Evolutionary conservation across 2,329 filamentous ascomycete genomes (phyloP), one percentile per base, ranked within the genome.

Genomic region (Fusarium hostae): DNA sequence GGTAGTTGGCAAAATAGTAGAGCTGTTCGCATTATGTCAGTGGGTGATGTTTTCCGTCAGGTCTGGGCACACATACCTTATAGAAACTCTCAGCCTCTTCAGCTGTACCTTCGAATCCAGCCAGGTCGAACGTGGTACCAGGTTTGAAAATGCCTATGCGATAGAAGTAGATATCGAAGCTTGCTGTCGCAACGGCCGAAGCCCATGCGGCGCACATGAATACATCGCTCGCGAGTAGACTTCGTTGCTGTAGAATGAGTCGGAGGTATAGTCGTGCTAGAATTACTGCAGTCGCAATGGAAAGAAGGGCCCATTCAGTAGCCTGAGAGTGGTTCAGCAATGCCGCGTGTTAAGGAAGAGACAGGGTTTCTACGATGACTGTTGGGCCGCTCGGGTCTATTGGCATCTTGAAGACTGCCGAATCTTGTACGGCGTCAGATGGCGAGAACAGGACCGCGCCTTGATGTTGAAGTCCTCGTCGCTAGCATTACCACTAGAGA

Each of bases 141-240:
- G 35, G n/a, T 0, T 41, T 30, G 6, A 72, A 43, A 1, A 44
- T 30, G 1, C 54, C 68, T 22, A 62, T 47, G 2, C n/a, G 32
- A 8, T 39, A 47, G 4, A 56, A 57, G 1, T 52, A 24, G 5
- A 62, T 59, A 6, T 57, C 45, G 3, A 65, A 44, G 2, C n/a
- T 28, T 18, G 59, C 61, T 11, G 12, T 4, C 3, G 24, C 6
- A 2, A 47, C 16, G 2, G 43, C 26, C 7, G 30, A 34, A 9
- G 54, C n/a, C 70, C 68, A 72, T 24, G 54, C 68, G 7, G 35
- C 48, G 9, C 68, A 59, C 59, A 72, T 72, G 2, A 72, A 32
- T 0, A 54, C 8, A 30, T 72, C 70, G 3, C 64, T 72, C 1
- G 12, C 26, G 5, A 72, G 45, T 13, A 72, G 43, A 5, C n/a